Conservation (phyloP, 495 filamentous ascomycete species). For the Aspergillus cavernicola region DNA sequence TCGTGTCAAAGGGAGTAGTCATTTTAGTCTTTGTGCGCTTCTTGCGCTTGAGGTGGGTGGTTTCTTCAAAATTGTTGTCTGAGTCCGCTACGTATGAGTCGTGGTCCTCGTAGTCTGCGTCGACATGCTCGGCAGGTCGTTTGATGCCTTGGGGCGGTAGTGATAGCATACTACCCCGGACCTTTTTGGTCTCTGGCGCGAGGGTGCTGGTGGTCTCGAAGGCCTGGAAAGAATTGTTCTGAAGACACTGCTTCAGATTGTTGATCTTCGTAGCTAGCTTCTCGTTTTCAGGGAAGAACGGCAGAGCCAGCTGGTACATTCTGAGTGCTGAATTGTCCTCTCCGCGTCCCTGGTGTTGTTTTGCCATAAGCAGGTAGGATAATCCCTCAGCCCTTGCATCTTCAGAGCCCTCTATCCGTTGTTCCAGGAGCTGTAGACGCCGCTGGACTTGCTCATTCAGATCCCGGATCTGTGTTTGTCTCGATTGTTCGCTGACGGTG, state of each 20-base stretch:
- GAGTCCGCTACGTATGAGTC: conserved; percentile 20
- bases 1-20: conserved; percentile 23
- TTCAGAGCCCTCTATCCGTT: conserved; percentile 72
- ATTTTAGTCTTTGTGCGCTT: conserved; percentile 32
- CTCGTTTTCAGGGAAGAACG: conserved; percentile 80
- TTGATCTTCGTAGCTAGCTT: conserved; percentile 79
- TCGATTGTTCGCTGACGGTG: conserved; percentile 45
- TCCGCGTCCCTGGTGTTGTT: conserved; percentile 80
- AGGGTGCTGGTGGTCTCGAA: conserved; percentile 16
- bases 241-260: conserved; percentile 58
- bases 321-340: conserved; percentile 74
- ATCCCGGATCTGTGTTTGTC: conserved; percentile 48
- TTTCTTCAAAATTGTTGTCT: conserved; percentile 35
- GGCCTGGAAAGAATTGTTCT: conserved; percentile 22
- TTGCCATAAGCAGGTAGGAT: conserved; percentile 81
- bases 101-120: conserved; percentile 33
- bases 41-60: conserved; percentile 35
- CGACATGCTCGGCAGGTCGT: conserved; percentile 31
- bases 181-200: conserved; percentile 23
- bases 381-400: conserved; percentile 75
- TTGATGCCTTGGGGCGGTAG: conserved; percentile 30
- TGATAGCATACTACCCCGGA: conserved; percentile 39
- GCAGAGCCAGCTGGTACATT: conserved; percentile 81
- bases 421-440: conserved; percentile 79
- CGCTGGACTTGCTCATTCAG: conserved; percentile 74